These are phyloP conservation scores for Ceratobasidium sp. DNA, from an alignment of 1,284 basidiomycete genomes.

Conservation along the genomic window DNA sequence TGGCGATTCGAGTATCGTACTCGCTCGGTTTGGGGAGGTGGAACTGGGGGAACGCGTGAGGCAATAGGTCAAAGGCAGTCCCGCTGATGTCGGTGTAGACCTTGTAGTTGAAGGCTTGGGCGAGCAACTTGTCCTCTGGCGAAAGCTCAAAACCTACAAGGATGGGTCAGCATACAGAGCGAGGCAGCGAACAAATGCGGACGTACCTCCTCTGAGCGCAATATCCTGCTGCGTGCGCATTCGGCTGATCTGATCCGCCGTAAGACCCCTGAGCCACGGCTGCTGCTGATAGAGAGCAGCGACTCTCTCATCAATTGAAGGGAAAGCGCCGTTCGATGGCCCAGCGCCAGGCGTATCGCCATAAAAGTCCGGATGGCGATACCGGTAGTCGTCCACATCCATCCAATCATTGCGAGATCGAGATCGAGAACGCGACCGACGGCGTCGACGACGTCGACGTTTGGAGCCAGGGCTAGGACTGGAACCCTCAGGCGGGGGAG, in stretches of 20 bases:
- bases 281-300: not conserved
- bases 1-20: not conserved
- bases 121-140: not conserved
- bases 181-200: not conserved
- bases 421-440: not conserved
- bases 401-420: not conserved
- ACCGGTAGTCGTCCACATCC: not conserved
- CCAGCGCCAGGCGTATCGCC: constrained; percentile 13
- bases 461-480: too few species aligned
- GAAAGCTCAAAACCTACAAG: not conserved
- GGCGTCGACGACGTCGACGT: not conserved
- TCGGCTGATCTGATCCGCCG: not conserved
- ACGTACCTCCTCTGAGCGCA: not conserved
- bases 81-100: constrained; percentile 22
- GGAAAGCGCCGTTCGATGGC: not conserved
- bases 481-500: too few species aligned
- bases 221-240: not conserved
- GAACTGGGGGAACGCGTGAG: constrained; percentile 9
- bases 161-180: too few species aligned
- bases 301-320: not conserved
- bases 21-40: not conserved
- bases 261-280: constrained; percentile 1
- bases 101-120: constrained; percentile 39
- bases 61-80: constrained; percentile 4
- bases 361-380: not conserved